phyloP scores from a whole-genome alignment of 345 rosid species.

The Psidium friedrichsthalianum region DNA sequence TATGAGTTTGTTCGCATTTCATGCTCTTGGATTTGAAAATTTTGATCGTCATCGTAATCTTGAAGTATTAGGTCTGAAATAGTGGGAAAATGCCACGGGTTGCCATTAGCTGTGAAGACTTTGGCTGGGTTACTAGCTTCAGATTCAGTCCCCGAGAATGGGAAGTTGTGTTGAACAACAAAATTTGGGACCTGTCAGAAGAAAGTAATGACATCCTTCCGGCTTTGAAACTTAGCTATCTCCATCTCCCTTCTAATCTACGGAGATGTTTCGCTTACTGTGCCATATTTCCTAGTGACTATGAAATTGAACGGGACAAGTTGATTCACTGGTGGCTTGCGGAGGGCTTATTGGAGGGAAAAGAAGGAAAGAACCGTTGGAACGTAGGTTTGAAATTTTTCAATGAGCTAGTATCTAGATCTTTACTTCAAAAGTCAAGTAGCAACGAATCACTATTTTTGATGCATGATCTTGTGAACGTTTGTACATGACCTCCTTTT shows the following conservation, averaged over 20 bases:
- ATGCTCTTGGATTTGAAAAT: accelerated
- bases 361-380: not conserved
- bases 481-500: too few relatives aligned
- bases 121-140: not conserved
- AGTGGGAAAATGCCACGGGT: not conserved
- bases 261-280: not conserved
- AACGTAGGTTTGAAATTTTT: not conserved
- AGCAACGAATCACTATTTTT: accelerated
- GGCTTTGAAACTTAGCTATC: not conserved
- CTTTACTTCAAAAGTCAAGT: accelerated
- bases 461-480: not conserved
- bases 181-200: not conserved
- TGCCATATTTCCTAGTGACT: not conserved
- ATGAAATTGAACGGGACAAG: accelerated
- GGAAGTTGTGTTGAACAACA: accelerated
- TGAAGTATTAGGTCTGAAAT: accelerated
- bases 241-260: accelerated
- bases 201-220: accelerated
- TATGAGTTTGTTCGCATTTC: accelerated
- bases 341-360: not conserved
- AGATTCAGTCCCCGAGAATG: accelerated
- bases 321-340: not conserved
- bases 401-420: not conserved
- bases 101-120: not conserved
- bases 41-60: accelerated